Percentiles rank a stretch among this genome's conserved stretches.
These are phyloP conservation scores for Ploettnerulaceae sp. DNA, from an alignment of 2,329 filamentous ascomycete species.

Conservation along the genomic window DNA sequence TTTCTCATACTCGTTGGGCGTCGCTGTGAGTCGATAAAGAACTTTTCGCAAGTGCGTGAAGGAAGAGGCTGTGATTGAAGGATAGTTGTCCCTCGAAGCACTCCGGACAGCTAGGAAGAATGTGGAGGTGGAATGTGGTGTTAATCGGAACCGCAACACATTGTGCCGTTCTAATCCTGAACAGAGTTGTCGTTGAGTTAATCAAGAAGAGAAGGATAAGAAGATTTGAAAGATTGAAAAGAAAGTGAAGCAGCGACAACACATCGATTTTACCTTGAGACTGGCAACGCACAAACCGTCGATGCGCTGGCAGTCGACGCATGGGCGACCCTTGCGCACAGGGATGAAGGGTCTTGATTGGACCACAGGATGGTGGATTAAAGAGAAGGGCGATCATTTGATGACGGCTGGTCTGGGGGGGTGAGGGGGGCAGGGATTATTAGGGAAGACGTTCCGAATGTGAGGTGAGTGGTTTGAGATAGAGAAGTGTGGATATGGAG, in stretches of 20 bases:
- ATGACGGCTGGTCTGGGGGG: not conserved
- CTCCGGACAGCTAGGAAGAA: too few species aligned
- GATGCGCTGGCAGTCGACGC: conserved; percentile 30
- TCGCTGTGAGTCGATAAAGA: too few species aligned
- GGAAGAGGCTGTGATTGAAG: too few species aligned
- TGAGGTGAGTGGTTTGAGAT: not conserved
- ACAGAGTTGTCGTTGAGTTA: too few species aligned
- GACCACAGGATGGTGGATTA: not conserved
- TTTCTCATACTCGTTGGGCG: not conserved
- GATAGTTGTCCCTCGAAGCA: too few species aligned
- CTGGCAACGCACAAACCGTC: conserved; percentile 29
- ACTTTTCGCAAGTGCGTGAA: too few species aligned
- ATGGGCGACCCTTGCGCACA: conserved; percentile 7
- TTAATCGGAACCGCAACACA: too few species aligned
- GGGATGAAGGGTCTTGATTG: not conserved
- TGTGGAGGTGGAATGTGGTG: too few species aligned
- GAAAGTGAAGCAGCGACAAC: not conserved
- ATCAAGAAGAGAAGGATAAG: conserved; percentile 1
- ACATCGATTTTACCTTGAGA: too few species aligned
- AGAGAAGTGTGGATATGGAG: not conserved
- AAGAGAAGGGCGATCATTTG: not conserved
- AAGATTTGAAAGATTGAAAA: conserved; percentile 2
- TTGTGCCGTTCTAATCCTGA: too few species aligned
- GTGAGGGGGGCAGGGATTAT: too few species aligned
- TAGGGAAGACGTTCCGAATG: too few species aligned